A percentile compares a stretch with the other conserved stretches of the same genome.
Evolutionary conservation across 495 filamentous ascomycete genomes (phyloP).

Genomic region (Aspergillus affinis): DNA sequence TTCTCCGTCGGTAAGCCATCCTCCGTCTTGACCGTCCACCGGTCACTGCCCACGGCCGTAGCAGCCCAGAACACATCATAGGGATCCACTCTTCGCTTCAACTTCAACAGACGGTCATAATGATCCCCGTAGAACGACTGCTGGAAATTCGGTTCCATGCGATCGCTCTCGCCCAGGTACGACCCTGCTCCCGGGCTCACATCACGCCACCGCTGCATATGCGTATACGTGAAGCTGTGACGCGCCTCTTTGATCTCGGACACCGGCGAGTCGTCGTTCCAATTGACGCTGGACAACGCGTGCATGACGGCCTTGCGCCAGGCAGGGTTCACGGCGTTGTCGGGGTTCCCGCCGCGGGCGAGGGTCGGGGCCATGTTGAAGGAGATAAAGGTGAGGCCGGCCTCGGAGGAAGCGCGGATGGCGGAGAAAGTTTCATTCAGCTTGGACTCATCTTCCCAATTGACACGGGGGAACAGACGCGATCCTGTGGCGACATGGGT

Average conservation of each 20-base stretch:
- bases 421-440: conserved; percentile 45
- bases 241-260: conserved; percentile 21
- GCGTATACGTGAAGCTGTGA: conserved; percentile 33
- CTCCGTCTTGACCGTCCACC: conserved; percentile 39
- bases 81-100: conserved; percentile 59
- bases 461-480: conserved; percentile 51
- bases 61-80: conserved; percentile 53
- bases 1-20: conserved; percentile 37
- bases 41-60: conserved; percentile 54
- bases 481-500: conserved; percentile 41
- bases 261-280: conserved; percentile 20
- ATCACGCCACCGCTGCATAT: conserved; percentile 52
- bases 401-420: conserved; percentile 42
- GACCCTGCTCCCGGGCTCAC: conserved; percentile 36
- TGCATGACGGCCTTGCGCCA: conserved; percentile 55
- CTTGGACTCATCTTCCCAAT: conserved; percentile 39
- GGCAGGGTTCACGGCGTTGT: conserved; percentile 53
- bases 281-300: conserved; percentile 42
- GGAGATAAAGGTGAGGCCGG: conserved; percentile 44
- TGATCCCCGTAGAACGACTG: conserved; percentile 60
- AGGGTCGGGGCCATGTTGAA: conserved; percentile 50
- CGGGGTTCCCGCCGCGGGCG: conserved; percentile 16
- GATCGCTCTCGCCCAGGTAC: conserved; percentile 46
- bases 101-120: conserved; percentile 47
- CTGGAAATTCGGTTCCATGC: conserved; percentile 63